phyloP scores from a whole-genome alignment of 768 basidiomycete species.

The Psilocybe cubensis region DNA sequence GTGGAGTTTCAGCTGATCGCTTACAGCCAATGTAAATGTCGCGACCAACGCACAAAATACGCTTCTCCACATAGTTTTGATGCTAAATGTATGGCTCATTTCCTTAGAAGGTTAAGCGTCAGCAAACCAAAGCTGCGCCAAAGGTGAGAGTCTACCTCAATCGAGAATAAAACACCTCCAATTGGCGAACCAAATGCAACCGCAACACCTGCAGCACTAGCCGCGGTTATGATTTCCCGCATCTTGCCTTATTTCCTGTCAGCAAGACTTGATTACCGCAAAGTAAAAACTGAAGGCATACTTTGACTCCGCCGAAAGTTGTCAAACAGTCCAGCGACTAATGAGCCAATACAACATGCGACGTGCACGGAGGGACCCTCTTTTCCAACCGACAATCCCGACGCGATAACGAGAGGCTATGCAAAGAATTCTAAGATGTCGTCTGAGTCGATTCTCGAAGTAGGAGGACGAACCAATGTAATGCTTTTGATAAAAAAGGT shows the following conservation, averaged over 20 bases:
- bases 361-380: slow-evolving; percentile 99
- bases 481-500: slow-evolving; percentile 95
- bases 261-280: slow-evolving; percentile 3
- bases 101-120: slow-evolving; percentile 55
- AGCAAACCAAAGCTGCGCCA: not conserved
- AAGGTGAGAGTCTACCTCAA: slow-evolving; percentile 63
- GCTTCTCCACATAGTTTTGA: slow-evolving; percentile 98
- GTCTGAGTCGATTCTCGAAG: not conserved
- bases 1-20: slow-evolving; percentile 34
- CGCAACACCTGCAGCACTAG: slow-evolving; percentile 97
- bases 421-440: not conserved
- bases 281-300: slow-evolving; percentile 38
- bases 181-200: slow-evolving; percentile 99
- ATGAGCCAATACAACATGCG: slow-evolving; percentile 89
- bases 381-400: slow-evolving; percentile 95
- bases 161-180: slow-evolving; percentile 96
- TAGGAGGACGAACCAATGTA: slow-evolving; percentile 68
- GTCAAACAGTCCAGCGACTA: slow-evolving; percentile 84
- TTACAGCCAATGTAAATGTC: slow-evolving; percentile 91
- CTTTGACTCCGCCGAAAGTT: slow-evolving; percentile 89
- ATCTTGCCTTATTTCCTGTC: slow-evolving; percentile 59
- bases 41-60: slow-evolving; percentile 98
- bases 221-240: slow-evolving; percentile 92
- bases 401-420: slow-evolving; percentile 95
- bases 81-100: slow-evolving; percentile 98